Base-by-base conservation (phyloP, 2,329 filamentous ascomycete genomes). In the Cryphonectria japonica region DNA sequence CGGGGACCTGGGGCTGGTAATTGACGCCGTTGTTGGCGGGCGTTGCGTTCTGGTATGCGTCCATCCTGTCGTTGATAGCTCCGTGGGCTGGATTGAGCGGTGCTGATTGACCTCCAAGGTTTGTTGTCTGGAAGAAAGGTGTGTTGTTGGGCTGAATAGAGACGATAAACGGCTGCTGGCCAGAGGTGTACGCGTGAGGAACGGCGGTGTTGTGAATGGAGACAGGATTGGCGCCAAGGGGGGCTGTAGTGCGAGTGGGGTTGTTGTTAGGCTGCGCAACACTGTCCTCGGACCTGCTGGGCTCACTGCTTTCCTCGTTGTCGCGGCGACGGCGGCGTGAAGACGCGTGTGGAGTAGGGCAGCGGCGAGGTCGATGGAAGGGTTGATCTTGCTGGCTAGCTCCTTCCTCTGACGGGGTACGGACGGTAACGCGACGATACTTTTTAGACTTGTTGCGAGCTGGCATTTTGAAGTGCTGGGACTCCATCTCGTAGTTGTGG, bases 1-100 rank as follows among this genome's bases (percentile, higher is more conserved):
- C 86, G 3, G 87, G 86, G 22, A 88, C 86, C 39, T 86, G 87
- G 0, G 88, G 88, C 76, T 89, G 86, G 75, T 86, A 89, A 77
- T 87, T 84, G 66, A 86, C 77, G 68, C 85, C 85, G 64, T 76
- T 76, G 41, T 80, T 78, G 59, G 82, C 80, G 73, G 82, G 84
- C n/a, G 75, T 77, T n/a, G 79, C 73, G 74, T 83, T 83, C 72
- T 80, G 79, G 74, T 86, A 85, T 71, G 81, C 80, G 68, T 79
- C 80, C 60, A 46, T 60, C n/a, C 22, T 60, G 54, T 11, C 32
- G 34, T 60, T 64, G 34, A 29, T 63, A 62, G 34, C 54, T 14
- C 19, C 11, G 43, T 50, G 63, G 54, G 43, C 43, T 52, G 52
- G 3, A 29, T 54, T n/a, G 37, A 68, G 26, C 37, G 54, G 50